Base-by-base conservation (phyloP, 257 asterid genomes). In the Cordia subcordata region DNA sequence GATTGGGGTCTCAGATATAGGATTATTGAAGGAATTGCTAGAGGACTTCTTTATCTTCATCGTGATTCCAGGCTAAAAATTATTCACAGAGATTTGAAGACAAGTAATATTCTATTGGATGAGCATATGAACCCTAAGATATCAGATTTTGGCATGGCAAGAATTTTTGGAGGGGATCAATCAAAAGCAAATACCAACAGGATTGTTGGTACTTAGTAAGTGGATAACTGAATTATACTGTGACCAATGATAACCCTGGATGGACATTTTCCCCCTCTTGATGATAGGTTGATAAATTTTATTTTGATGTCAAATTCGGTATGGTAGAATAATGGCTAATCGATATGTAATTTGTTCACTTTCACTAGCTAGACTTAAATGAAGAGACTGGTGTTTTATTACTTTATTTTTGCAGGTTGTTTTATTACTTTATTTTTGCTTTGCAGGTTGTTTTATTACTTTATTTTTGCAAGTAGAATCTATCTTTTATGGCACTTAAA, bases 31-130 rank as follows among this genome's bases (percentile, higher is more conserved):
- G 67, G 67, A 40, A 51, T 62, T 18, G 67, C 60, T 62, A 53
- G 67, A 16, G 67, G 67, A 32, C 51, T 51, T 62, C 58, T 62
- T 62, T 52, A 62, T 62, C 67, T 62, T 27, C 67, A 62, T 62
- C 60, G 67, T 15, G 60, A 62, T 62, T 62, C 60, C 22, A 9
- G 60, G 51, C 15, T 53, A 33, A 53, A 53, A 8, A 53, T 53
- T 20, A 53, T 53, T 15, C 57, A 53, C 57, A 13, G 57, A 53
- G 57, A 53, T 22, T 38, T 53, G n/a, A 53, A 53, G 57, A 23
- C 35, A 1, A 53, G 57, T 22, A 53, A 53, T 22, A 53, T 53
- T 53, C 57, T 53, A 13, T 20, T 53, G 9, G 57, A 53, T 23
- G 57, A 53, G 21, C 38, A 53, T 20, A 53, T 53, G 57, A 53